These are phyloP conservation scores for Scortechinia acanthostroma DNA, from an alignment of 2,329 filamentous ascomycete genomes.

Conservation along the genomic window DNA sequence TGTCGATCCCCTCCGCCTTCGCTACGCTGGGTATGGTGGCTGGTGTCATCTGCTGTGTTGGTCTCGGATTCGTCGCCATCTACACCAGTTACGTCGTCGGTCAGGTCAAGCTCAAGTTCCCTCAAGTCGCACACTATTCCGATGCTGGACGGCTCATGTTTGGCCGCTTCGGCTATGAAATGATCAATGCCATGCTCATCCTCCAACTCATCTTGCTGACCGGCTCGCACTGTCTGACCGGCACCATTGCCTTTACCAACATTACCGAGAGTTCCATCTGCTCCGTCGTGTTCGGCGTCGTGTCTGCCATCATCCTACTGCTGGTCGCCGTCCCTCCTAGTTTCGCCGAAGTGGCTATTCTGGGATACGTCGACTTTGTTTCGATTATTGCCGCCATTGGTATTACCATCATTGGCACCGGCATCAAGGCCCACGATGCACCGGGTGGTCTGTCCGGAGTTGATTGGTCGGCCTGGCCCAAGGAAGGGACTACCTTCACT, in stretches of 20 bases:
- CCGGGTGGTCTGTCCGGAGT: slow-evolving; percentile 4
- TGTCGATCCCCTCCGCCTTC: slow-evolving; percentile 12
- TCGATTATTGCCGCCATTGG: slow-evolving; percentile 46
- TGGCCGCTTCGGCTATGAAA: slow-evolving; percentile 38
- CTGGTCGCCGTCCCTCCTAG: slow-evolving; percentile 47
- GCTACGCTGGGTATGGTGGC: slow-evolving; percentile 13
- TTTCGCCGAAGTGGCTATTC: slow-evolving; percentile 42
- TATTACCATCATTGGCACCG: slow-evolving; percentile 48
- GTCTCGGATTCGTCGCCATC: slow-evolving; percentile 21
- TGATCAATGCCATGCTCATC: slow-evolving; percentile 40
- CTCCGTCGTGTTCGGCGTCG: slow-evolving; percentile 42
- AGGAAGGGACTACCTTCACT: slow-evolving; percentile 22
- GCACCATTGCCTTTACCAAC: slow-evolving; percentile 50
- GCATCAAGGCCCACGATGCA: slow-evolving; percentile 16
- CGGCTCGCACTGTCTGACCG: slow-evolving; percentile 52
- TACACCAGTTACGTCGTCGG: slow-evolving; percentile 30
- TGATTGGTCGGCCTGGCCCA: slow-evolving; percentile 13
- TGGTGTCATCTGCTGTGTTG: slow-evolving; percentile 11
- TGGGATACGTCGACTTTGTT: slow-evolving; percentile 45
- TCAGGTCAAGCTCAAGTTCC: slow-evolving; percentile 16
- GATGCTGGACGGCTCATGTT: slow-evolving; percentile 48
- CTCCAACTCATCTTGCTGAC: slow-evolving; percentile 53
- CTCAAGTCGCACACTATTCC: slow-evolving; percentile 21
- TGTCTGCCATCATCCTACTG: slow-evolving; percentile 41
- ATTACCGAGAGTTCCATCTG: slow-evolving; percentile 44